Base-by-base conservation (phyloP, 140 eudicot species). In the Bidens hawaiensis region DNA sequence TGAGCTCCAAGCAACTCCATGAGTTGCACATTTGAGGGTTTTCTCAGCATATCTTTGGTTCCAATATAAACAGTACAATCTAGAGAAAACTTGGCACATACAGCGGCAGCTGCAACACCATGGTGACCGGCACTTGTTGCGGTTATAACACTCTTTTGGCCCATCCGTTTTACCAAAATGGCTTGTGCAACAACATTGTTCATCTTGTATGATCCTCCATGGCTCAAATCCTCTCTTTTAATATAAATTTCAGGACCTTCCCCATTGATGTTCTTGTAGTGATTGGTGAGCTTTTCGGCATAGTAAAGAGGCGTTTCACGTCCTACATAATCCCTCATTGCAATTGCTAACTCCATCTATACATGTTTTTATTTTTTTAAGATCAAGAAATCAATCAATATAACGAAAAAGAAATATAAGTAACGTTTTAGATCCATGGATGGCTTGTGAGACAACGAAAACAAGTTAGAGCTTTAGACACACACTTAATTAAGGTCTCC, bases 211-310 rank as follows among this genome's bases (percentile, higher is more conserved):
- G 91, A 75, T 59, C 95, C 95, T 24, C 88, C 77, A 31, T 86
- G 88, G 71, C 60, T 47, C 43, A 87, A 83, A 53, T 87, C 95
- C 72, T 87, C 95, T 73, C 95, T 87, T 79, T 87, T 87, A 4
- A 87, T 69, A 68, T 87, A 87, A 47, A 87, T 83, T 27, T 87
- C 86, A 0, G 95, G 95, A 17, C 95, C 91, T 59, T 70, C 65
- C 30, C 88, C 91, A 3, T 64, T 49, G 8, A 49, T 38, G 58
- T 78, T 76, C 78, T 80, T 87, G 85, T 83, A 83, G 54, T 78
- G 53, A 58, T 83, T 67, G 1, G 91, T 78, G 7, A 87, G 91
- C 71, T 81, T 75, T 30, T 78, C 36, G 14, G 90, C 90, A 53
- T 73, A 66, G 61, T 80, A 86, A 0, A 86, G 76, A 16, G 85